Percentiles rank a stretch among this genome's conserved stretches.
Conservation (phyloP, 176 grass and related monocot species). For the Avena sativa region DNA sequence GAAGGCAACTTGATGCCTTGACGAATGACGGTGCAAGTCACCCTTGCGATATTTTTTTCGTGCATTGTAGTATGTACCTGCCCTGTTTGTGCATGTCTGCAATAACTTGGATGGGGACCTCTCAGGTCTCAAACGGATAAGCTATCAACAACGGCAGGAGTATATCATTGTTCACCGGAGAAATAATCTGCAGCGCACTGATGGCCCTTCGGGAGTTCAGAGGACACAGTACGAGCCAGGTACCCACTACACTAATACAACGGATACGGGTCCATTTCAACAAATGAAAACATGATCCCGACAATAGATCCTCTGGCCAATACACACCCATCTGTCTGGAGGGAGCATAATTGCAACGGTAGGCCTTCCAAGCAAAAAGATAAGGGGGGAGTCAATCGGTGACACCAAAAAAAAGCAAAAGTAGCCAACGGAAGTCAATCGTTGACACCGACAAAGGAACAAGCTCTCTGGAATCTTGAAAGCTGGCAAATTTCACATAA, state of each 20-base stretch:
- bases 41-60: no score
- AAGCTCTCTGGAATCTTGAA: background rate
- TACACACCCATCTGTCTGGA: background rate
- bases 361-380: background rate
- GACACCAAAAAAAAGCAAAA: background rate
- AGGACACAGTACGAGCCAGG: background rate
- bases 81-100: no score
- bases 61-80: no score
- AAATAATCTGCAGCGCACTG: background rate
- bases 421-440: background rate
- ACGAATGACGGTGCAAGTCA: background rate
- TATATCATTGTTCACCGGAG: background rate
- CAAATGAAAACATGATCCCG: background rate
- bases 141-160: background rate
- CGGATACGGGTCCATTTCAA: background rate
- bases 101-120: background rate
- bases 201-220: slow-evolving; percentile 3
- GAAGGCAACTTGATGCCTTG: background rate
- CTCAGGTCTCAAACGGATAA: background rate
- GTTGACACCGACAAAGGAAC: background rate
- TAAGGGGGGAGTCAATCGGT: background rate
- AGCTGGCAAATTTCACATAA: background rate
- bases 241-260: background rate
- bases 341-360: background rate
- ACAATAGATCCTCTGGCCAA: background rate